These are phyloP conservation scores for Brassica hybrid DNA, from an alignment of 441 rosid genomes.

Conservation along the genomic window DNA sequence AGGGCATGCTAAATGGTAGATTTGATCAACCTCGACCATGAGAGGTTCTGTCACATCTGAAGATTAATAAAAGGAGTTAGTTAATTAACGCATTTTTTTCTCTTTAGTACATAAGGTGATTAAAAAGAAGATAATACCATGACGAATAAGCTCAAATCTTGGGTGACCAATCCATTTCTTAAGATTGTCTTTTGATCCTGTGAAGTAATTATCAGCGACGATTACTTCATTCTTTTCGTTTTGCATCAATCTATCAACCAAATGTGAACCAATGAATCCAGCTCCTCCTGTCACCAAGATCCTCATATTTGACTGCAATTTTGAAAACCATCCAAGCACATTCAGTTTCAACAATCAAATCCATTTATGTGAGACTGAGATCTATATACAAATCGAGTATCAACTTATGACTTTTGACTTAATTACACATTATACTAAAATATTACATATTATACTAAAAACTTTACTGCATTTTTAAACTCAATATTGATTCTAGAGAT, in stretches of 20 bases:
- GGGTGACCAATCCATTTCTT: conserved; percentile 97
- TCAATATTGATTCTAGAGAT: conserved; percentile 3
- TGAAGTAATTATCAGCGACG: conserved; percentile 90
- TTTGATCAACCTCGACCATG: conserved; percentile 89
- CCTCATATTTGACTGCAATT: conserved; percentile 87
- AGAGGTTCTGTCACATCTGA: conserved; percentile 90
- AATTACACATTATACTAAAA: neutral
- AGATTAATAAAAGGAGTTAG: neutral
- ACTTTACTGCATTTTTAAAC: neutral
- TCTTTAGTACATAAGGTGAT: conserved; percentile 10
- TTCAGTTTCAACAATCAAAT: neutral
- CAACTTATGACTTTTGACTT: conserved; percentile 4
- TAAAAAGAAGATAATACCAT: conserved; percentile 61
- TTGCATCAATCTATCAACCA: conserved; percentile 95
- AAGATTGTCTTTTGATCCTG: conserved; percentile 93
- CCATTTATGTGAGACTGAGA: conserved; percentile 12
- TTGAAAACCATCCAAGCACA: neutral
- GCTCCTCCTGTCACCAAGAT: conserved; percentile 98
- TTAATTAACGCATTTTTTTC: neutral
- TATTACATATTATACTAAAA: too few species aligned
- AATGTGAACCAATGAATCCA: conserved; percentile 95
- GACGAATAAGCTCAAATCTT: conserved; percentile 98
- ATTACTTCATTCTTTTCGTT: conserved; percentile 97
- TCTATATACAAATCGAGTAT: neutral
- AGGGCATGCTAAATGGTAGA: conserved; percentile 97